Percentiles rank a stretch among this genome's conserved stretches.
Conservation (phyloP, 2,329 filamentous ascomycete genomes). For the Phyllosticta citribraziliensis region DNA sequence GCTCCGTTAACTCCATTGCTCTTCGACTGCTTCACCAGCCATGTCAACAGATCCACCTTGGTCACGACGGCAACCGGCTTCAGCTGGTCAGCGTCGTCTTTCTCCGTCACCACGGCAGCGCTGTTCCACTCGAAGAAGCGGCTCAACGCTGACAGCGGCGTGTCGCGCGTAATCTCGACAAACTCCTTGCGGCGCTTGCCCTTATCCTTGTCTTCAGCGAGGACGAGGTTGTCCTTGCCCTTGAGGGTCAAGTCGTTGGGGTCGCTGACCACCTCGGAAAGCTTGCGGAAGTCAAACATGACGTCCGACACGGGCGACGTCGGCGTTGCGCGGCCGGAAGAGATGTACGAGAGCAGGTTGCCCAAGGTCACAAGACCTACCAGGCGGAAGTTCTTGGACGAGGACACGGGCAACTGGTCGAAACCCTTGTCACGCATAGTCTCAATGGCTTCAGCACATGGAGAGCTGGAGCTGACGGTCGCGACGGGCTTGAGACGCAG, state of each 20-base stretch:
- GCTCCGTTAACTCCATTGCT: constrained; percentile 2
- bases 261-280: constrained; percentile 80
- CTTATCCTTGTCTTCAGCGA: constrained; percentile 9
- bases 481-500: constrained; percentile 90
- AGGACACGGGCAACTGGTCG: constrained; percentile 88
- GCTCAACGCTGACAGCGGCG: constrained; percentile 70
- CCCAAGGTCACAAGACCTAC: constrained; percentile 91
- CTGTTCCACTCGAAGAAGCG: constrained; percentile 98
- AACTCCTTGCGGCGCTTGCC: constrained; percentile 50
- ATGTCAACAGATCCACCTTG: constrained; percentile 90
- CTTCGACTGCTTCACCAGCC: constrained; percentile 64
- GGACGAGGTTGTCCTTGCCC: constrained; percentile 8
- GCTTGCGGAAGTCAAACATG: constrained; percentile 91
- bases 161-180: constrained; percentile 89
- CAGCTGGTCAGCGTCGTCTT: constrained; percentile 43
- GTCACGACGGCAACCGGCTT: constrained; percentile 88
- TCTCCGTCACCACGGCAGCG: constrained; percentile 86
- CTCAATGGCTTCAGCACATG: constrained; percentile 83
- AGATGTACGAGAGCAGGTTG: constrained; percentile 86
- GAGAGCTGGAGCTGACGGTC: constrained; percentile 60
- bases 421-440: constrained; percentile 98
- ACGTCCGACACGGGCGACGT: constrained; percentile 69
- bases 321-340: constrained; percentile 65
- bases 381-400: constrained; percentile 55
- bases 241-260: constrained; percentile 49